Evolutionary conservation across 768 basidiomycete species (phyloP), one percentile per base, ranked within the genome.

Genomic region (Tulasnella sp.): DNA sequence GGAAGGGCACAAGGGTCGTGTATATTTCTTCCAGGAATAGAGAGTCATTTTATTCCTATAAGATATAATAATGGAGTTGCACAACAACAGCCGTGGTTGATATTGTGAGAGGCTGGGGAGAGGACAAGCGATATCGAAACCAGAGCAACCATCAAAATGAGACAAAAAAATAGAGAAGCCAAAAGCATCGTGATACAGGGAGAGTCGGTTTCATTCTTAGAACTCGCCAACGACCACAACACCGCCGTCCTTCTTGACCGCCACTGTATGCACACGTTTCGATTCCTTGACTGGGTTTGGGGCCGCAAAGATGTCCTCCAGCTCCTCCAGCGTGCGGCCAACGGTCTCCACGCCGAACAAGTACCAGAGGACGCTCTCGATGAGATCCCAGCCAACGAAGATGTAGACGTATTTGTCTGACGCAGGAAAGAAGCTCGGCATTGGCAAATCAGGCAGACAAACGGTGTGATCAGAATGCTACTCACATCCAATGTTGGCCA

Each of bases 301-400:
- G 45, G 65, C 53, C 44, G 65, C 62, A 66, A 71, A 72, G 27
- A 71, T 62, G 62, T 69, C 70, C 31, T 71, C 70, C 48, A 72
- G 64, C 52, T 71, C 68, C 63, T 71, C 65, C 55, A 72, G 58
- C 1, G 70, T 70, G 15, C 68, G 59, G 4, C 70, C 70, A 30
- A 62, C 60, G 29, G 68, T 65, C 45, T 68, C 67, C 50, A 68
- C 62, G 49, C 55, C 53, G 49, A 68, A 53, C 44, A 68, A 58
- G 60, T 68, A 68, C 65, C 67, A 66, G 29, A 68, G 41, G 5
- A 60, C 38, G 42, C 65, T 43, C 57, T 67, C 68, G 48, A 65
- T 34, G 50, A 60, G 22, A 53, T 68, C 67, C 67, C 67, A 68
- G 8, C 64, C 65, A 42, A 66, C 67, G 54, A 67, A 66, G 57